These are phyloP conservation scores for Larix kaempferi DNA, from an alignment of 75 land plant genomes.

Conservation along the genomic window DNA sequence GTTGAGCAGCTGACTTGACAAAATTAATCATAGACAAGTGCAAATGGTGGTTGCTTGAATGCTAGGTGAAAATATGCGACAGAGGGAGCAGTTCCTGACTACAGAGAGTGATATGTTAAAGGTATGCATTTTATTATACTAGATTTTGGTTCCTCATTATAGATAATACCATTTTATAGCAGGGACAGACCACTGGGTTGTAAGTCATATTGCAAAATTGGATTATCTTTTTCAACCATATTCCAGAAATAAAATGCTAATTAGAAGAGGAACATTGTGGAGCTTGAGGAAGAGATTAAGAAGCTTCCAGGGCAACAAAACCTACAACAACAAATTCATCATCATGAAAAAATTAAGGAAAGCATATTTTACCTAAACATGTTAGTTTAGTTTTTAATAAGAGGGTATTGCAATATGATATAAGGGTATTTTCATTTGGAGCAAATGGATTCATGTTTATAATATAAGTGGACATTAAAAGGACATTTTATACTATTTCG, in stretches of 20 bases:
- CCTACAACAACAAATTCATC: slow-evolving; percentile 89
- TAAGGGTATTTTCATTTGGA: too few species aligned
- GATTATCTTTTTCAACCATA: neutral
- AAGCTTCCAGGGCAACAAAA: slow-evolving; percentile 90
- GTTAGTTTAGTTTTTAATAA: too few species aligned
- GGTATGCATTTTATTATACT: slow-evolving; percentile 26
- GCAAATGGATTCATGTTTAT: too few species aligned
- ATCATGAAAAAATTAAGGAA: slow-evolving; percentile 97
- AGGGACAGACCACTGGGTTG: too few species aligned
- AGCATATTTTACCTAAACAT: slow-evolving; percentile 3
- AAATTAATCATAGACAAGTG: slow-evolving; percentile 70
- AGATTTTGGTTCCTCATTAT: neutral
- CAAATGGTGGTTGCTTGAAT: slow-evolving; percentile 72
- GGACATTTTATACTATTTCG: too few species aligned
- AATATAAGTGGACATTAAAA: too few species aligned
- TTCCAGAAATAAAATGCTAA: slow-evolving; percentile 59
- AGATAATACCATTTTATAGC: too few species aligned
- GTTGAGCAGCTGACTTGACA: slow-evolving; percentile 78
- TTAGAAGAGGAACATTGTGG: slow-evolving; percentile 53
- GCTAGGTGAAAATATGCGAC: slow-evolving; percentile 70
- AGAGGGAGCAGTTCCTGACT: slow-evolving; percentile 53
- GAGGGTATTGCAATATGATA: too few species aligned
- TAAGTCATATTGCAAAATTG: too few species aligned
- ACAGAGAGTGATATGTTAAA: slow-evolving; percentile 84
- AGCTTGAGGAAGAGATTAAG: slow-evolving; percentile 80